A percentile compares a stretch with the other conserved stretches of the same genome.
Conservation (phyloP, 768 basidiomycete species). For the Serendipita sp. region DNA sequence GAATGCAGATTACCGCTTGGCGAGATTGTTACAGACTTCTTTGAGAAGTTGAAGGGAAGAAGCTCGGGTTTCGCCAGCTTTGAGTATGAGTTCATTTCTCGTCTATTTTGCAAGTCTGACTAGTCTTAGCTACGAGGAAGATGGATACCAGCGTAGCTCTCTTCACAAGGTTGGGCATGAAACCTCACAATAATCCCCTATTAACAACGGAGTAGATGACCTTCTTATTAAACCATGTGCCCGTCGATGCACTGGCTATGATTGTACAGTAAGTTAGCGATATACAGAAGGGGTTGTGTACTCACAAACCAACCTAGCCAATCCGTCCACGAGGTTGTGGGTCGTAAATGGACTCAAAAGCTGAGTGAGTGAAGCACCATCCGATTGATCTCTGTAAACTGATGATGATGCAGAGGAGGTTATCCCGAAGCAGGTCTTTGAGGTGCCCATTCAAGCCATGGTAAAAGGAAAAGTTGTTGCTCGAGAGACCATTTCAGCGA, state of each 20-base stretch:
- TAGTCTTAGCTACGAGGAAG: conserved; percentile 72
- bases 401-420: conserved; percentile 49
- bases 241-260: conserved; percentile 85
- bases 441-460: conserved; percentile 89
- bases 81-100: conserved; percentile 39
- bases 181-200: not conserved
- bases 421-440: conserved; percentile 83
- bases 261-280: conserved; percentile 47
- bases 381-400: not conserved
- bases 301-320: conserved; percentile 19
- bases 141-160: conserved; percentile 68
- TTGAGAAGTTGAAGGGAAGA: conserved; percentile 84
- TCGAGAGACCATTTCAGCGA: conserved; percentile 71
- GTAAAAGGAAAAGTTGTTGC: conserved; percentile 79
- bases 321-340: conserved; percentile 58
- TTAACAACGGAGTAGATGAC: conserved; percentile 44
- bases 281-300: not conserved
- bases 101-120: not conserved
- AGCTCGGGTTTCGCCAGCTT: conserved; percentile 87
- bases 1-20: conserved; percentile 75
- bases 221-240: conserved; percentile 75
- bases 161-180: conserved; percentile 51
- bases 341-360: conserved; percentile 77
- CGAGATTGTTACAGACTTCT: conserved; percentile 91
- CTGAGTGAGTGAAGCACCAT: conserved; percentile 42